Evolutionary conservation across 129 eudicot species (phyloP).

Genomic region (Artemisia argyi): DNA sequence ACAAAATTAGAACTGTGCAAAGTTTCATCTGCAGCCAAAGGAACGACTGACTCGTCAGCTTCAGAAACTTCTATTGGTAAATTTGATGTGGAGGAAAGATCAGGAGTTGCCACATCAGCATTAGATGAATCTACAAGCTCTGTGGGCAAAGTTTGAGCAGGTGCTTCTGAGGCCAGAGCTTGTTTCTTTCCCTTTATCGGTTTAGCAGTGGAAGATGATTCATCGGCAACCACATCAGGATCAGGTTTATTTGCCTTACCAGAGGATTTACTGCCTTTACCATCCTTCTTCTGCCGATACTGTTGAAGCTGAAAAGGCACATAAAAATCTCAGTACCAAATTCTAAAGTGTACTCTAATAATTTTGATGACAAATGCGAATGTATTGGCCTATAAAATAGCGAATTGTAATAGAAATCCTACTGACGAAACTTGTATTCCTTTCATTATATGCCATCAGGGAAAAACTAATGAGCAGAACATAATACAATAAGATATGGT

Average conservation of each 20-base stretch:
- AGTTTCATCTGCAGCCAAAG: slow-evolving; percentile 26
- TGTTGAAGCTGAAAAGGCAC: slow-evolving; percentile 77
- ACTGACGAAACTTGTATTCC: neutral
- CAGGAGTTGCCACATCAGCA: slow-evolving; percentile 12
- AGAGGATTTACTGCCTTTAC: slow-evolving; percentile 71
- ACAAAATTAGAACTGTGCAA: slow-evolving; percentile 16
- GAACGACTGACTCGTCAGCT: slow-evolving; percentile 22
- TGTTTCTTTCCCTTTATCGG: slow-evolving; percentile 30
- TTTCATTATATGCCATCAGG: slow-evolving; percentile 7
- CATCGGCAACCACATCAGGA: slow-evolving; percentile 36
- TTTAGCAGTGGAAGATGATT: slow-evolving; percentile 36
- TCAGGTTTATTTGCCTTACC: slow-evolving; percentile 69
- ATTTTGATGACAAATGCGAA: no score
- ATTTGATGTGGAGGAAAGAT: slow-evolving; percentile 12
- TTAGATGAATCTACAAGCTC: slow-evolving; percentile 32
- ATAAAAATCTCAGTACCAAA: slow-evolving; percentile 16
- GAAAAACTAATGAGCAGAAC: neutral
- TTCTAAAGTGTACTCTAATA: neutral
- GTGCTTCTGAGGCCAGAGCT: slow-evolving; percentile 23
- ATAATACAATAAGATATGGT: slow-evolving; percentile 9
- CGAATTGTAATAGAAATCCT: neutral
- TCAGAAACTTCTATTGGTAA: slow-evolving; percentile 39
- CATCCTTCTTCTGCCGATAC: slow-evolving; percentile 88
- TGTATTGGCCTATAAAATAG: neutral
- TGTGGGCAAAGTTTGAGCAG: neutral